These are phyloP conservation scores for Micractinium sp. DNA, from an alignment of 139 green algal species.

Conservation along the genomic window DNA sequence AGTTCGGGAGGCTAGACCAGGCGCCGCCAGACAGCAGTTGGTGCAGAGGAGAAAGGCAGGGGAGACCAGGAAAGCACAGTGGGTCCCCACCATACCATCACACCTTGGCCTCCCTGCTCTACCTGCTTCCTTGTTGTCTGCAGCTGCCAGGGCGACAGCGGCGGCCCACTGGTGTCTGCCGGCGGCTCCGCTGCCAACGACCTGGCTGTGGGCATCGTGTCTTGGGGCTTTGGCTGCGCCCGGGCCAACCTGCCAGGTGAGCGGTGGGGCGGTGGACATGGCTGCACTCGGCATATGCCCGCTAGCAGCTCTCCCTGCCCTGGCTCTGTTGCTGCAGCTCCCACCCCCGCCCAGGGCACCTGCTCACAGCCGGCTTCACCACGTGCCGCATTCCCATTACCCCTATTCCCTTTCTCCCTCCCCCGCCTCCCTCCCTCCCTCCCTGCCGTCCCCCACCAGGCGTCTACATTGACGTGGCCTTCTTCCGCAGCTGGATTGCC, in stretches of 20 bases:
- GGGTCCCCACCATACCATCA: not conserved
- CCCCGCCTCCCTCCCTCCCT: no score
- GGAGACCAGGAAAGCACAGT: no score
- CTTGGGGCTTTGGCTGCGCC: constrained; percentile 25
- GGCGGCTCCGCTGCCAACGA: not conserved
- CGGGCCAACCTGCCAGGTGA: not conserved
- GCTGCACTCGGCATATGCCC: no score
- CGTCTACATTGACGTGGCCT: constrained; percentile 13
- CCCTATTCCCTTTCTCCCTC: no score
- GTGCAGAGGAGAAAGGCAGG: not conserved
- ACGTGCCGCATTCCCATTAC: no score
- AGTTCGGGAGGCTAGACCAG: no score
- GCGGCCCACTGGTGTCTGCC: constrained; percentile 16
- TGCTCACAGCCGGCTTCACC: no score
- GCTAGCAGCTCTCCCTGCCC: no score
- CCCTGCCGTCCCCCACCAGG: not conserved
- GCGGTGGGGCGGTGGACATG: not conserved
- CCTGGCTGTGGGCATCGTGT: not conserved
- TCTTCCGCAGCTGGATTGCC: constrained; percentile 27
- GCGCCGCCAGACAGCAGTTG: no score
- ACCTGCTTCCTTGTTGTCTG: not conserved
- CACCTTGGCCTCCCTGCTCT: not conserved
- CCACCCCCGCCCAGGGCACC: no score
- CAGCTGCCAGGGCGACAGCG: constrained; percentile 31
- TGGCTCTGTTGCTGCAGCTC: not conserved